phyloP scores from a whole-genome alignment of 139 green algal species.

The Chlorella sp. region DNA sequence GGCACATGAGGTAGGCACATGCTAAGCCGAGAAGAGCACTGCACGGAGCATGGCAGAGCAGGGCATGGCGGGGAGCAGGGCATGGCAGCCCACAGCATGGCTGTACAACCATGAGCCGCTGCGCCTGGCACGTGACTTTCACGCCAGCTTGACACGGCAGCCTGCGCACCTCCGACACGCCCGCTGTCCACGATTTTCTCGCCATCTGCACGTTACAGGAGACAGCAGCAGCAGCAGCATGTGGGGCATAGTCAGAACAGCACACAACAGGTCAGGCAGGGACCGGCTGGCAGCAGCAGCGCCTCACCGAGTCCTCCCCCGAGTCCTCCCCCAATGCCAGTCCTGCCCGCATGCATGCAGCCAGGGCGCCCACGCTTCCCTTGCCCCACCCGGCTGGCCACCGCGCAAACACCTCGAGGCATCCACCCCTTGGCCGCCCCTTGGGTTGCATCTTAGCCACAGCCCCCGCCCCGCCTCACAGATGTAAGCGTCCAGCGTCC shows the following conservation, averaged over 20 bases:
- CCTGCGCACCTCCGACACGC: not conserved
- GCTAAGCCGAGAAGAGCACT: too few relatives aligned
- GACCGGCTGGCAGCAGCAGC: not conserved
- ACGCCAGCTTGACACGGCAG: not conserved
- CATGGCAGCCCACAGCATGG: not conserved
- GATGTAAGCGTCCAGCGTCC: constrained; percentile 24
- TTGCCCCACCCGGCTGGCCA: not conserved
- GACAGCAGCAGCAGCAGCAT: too few relatives aligned
- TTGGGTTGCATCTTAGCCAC: not conserved
- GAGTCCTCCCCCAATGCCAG: too few relatives aligned
- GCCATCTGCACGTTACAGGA: not conserved
- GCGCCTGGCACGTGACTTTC: not conserved
- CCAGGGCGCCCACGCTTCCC: not conserved
- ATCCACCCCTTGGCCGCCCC: not conserved
- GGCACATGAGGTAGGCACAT: not conserved
- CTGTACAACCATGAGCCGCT: not conserved
- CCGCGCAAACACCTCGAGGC: not conserved
- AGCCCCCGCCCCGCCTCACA: not conserved
- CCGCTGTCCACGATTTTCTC: constrained; percentile 27
- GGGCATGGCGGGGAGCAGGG: not conserved
- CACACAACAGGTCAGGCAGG: not conserved
- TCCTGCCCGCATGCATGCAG: not conserved
- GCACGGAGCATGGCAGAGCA: too few relatives aligned
- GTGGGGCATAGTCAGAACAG: too few relatives aligned
- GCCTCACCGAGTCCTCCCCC: too few relatives aligned